A percentile compares a stretch with the other conserved stretches of the same genome.
Evolutionary conservation across 2,329 filamentous ascomycete species (phyloP).

Genomic region (Zopfia rhizophila): DNA sequence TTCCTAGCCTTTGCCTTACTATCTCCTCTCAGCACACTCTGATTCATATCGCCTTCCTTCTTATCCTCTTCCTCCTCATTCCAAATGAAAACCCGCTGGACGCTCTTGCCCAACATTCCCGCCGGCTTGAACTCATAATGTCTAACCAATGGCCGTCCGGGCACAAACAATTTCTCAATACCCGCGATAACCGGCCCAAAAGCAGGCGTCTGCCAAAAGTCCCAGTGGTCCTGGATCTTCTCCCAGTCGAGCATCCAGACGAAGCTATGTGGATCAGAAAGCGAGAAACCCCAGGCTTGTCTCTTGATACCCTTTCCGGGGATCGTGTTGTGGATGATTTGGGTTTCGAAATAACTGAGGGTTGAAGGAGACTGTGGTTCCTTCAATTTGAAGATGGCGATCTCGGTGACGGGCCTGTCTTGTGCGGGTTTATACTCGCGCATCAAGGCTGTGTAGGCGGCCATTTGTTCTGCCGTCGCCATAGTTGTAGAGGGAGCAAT

Average conservation of each 20-base stretch:
- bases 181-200: slow-evolving; percentile 7
- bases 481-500: no score
- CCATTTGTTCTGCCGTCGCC: slow-evolving; percentile 11
- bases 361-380: not conserved
- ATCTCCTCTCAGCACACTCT: not conserved
- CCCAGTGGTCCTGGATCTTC: slow-evolving; percentile 16
- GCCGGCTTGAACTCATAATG: slow-evolving; percentile 10
- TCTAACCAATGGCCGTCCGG: slow-evolving; percentile 8
- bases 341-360: slow-evolving; percentile 7
- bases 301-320: slow-evolving; percentile 5
- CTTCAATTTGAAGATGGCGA: slow-evolving; percentile 11
- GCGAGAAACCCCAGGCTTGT: slow-evolving; percentile 7
- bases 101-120: slow-evolving; percentile 5
- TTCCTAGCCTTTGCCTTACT: not conserved
- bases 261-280: slow-evolving; percentile 1
- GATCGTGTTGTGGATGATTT: not conserved
- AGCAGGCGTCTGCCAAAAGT: slow-evolving; percentile 12
- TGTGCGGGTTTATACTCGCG: slow-evolving; percentile 2
- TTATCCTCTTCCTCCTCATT: slow-evolving; percentile 1
- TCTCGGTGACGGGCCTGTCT: slow-evolving; percentile 14
- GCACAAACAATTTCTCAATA: slow-evolving; percentile 9
- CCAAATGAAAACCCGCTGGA: slow-evolving; percentile 6
- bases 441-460: slow-evolving; percentile 5
- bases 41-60: not conserved
- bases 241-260: slow-evolving; percentile 16